These are phyloP conservation scores for Cyclostephanos invisitatus DNA, from an alignment of 108 stramenopile genomes.

Conservation along the genomic window DNA sequence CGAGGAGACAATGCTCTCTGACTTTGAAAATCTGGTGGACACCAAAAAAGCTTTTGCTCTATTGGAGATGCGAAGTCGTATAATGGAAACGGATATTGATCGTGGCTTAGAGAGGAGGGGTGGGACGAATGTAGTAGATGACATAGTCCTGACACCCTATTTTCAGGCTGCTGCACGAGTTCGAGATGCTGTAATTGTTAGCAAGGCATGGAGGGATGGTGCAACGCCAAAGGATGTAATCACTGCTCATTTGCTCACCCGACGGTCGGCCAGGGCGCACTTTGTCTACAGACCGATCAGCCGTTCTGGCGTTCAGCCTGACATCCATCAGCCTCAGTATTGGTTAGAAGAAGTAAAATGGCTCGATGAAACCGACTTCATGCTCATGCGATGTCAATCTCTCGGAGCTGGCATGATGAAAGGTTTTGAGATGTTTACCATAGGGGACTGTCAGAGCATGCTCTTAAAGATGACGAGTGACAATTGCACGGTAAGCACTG, in stretches of 20 bases:
- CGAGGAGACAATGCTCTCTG: conserved; percentile 42
- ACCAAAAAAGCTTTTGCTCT: conserved; percentile 84
- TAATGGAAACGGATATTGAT: conserved; percentile 91
- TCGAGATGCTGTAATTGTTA: conserved; percentile 84
- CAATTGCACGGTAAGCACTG: conserved; percentile 61
- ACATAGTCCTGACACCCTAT: conserved; percentile 76
- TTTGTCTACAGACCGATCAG: conserved; percentile 54
- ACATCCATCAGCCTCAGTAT: conserved; percentile 36
- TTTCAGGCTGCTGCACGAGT: conserved; percentile 71
- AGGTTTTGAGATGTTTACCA: conserved; percentile 89
- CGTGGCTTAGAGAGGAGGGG: conserved; percentile 81
- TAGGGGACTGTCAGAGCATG: conserved; percentile 89
- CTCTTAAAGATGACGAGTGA: conserved; percentile 82
- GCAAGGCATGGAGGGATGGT: conserved; percentile 90
- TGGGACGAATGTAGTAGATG: conserved; percentile 79
- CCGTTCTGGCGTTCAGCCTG: conserved; percentile 24
- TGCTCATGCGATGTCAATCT: conserved; percentile 73
- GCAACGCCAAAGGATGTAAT: conserved; percentile 79
- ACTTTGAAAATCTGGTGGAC: conserved; percentile 70
- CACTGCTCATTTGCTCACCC: conserved; percentile 69
- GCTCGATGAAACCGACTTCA: conserved; percentile 81
- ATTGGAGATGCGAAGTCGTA: conserved; percentile 87
- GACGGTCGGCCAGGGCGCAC: conserved; percentile 57
- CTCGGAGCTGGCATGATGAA: conserved; percentile 74
- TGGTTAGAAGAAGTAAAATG: conserved; percentile 75